These are phyloP conservation scores for Magnusiomyces suaveolens DNA, from an alignment of 1,139 yeast genomes.

Conservation along the genomic window DNA sequence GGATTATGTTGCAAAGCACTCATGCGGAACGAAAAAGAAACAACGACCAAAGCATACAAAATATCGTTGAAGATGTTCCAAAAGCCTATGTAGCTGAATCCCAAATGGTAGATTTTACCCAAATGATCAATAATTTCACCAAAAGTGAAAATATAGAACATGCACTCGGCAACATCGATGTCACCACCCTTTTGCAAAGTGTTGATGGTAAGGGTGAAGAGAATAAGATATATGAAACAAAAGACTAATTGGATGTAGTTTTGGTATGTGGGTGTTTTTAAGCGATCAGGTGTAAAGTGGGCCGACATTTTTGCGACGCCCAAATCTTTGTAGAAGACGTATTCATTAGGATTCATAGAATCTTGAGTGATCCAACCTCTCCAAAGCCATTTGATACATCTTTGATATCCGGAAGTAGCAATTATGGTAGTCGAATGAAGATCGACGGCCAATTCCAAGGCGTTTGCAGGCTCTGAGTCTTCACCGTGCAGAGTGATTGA, in stretches of 20 bases:
- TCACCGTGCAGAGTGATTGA: constrained; percentile 52
- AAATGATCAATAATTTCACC: constrained; percentile 62
- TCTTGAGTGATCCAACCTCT: constrained; percentile 85
- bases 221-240: constrained; percentile 51
- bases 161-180: constrained; percentile 42
- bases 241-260: constrained; percentile 60
- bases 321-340: constrained; percentile 53
- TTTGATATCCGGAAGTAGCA: constrained; percentile 70
- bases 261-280: constrained; percentile 78
- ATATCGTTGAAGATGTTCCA: constrained; percentile 73
- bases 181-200: constrained; percentile 31
- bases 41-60: constrained; percentile 47
- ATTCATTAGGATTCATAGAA: constrained; percentile 53
- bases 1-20: constrained; percentile 35
- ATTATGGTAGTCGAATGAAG: constrained; percentile 72
- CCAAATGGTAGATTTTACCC: constrained; percentile 66
- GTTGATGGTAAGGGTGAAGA: constrained; percentile 61
- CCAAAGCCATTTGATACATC: constrained; percentile 88
- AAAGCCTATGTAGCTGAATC: constrained; percentile 60
- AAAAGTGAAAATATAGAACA: constrained; percentile 56
- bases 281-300: constrained; percentile 78
- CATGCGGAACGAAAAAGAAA: constrained; percentile 49
- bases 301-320: constrained; percentile 45
- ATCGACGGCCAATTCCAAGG: constrained; percentile 77
- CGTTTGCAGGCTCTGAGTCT: constrained; percentile 56